A percentile compares a stretch with the other conserved stretches of the same genome.
These are phyloP conservation scores for Starmerella gropengiesseri DNA, from an alignment of 805 yeast species.

Conservation along the genomic window DNA sequence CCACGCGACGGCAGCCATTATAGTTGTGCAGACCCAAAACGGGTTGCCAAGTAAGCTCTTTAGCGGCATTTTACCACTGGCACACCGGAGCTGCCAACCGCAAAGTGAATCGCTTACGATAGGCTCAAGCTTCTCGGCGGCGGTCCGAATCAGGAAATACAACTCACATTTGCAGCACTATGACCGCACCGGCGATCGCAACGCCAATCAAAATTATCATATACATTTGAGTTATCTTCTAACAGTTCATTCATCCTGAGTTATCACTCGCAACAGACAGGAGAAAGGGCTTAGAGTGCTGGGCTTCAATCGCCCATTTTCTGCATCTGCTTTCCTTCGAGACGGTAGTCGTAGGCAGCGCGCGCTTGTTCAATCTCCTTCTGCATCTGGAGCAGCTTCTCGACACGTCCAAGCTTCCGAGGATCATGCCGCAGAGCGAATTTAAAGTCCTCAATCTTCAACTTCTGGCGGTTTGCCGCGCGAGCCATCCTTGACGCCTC, in stretches of 20 bases:
- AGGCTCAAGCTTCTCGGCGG: too few relatives aligned
- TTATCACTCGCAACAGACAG: too few relatives aligned
- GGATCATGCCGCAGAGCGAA: slow-evolving; percentile 60
- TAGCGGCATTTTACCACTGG: neutral
- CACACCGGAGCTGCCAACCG: neutral
- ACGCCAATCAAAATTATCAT: too few relatives aligned
- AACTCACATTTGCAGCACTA: too few relatives aligned
- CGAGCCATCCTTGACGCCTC: slow-evolving; percentile 42
- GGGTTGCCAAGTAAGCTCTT: slow-evolving; percentile 59
- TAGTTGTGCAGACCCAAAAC: slow-evolving; percentile 67
- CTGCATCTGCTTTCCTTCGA: slow-evolving; percentile 37
- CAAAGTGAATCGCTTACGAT: too few relatives aligned
- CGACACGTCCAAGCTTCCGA: slow-evolving; percentile 56
- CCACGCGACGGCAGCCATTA: slow-evolving; percentile 69
- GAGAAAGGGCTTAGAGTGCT: too few relatives aligned
- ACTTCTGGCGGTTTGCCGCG: slow-evolving; percentile 46
- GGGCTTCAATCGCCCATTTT: slow-evolving; percentile 23
- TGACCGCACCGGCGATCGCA: too few relatives aligned
- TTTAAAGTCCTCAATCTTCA: slow-evolving; percentile 61
- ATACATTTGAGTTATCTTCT: too few relatives aligned
- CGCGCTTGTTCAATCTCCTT: slow-evolving; percentile 55
- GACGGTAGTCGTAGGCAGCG: slow-evolving; percentile 47
- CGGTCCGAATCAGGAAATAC: too few relatives aligned
- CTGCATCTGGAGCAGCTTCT: slow-evolving; percentile 50
- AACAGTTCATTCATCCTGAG: too few relatives aligned